Conservation (phyloP, 768 basidiomycete genomes). For the Artomyces pyxidatus region DNA sequence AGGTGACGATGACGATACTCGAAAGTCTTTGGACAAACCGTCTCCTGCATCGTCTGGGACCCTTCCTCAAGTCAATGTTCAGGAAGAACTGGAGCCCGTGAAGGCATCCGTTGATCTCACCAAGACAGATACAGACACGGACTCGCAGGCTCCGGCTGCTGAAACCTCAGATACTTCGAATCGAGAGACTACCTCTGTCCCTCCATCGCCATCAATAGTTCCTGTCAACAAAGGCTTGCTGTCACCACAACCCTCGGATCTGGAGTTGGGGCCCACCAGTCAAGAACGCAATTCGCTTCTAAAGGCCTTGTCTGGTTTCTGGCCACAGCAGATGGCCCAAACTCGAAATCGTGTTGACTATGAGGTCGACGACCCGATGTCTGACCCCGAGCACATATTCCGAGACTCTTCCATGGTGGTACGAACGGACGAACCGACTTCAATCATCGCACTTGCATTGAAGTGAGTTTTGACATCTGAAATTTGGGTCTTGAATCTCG, state of each 20-base stretch:
- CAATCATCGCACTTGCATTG: slow-evolving; percentile 91
- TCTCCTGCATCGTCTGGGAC: slow-evolving; percentile 17
- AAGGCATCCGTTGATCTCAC: too few relatives aligned
- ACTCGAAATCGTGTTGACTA: slow-evolving; percentile 43
- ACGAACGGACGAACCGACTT: slow-evolving; percentile 93
- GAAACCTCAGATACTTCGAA: slow-evolving; percentile 1
- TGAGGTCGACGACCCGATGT: slow-evolving; percentile 58
- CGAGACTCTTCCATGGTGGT: slow-evolving; percentile 92
- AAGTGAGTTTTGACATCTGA: slow-evolving; percentile 47
- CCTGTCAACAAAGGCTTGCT: slow-evolving; percentile 5
- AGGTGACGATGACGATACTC: slow-evolving; percentile 45
- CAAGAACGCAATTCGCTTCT: slow-evolving; percentile 69
- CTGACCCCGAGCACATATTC: slow-evolving; percentile 88
- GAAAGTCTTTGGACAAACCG: slow-evolving; percentile 23
- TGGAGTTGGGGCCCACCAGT: slow-evolving; percentile 42
- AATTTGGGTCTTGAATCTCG: neutral
- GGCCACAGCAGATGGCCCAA: slow-evolving; percentile 53
- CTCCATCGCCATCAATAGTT: slow-evolving; percentile 43
- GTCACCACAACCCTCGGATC: slow-evolving; percentile 32
- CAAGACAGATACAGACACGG: slow-evolving; percentile 3
- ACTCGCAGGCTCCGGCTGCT: neutral
- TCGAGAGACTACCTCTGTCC: slow-evolving; percentile 30
- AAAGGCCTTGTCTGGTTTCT: slow-evolving; percentile 77
- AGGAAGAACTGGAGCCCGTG: neutral
- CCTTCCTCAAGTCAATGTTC: neutral